Base-by-base conservation (phyloP, 75 land plant genomes). In the Azolla pinnata region DNA sequence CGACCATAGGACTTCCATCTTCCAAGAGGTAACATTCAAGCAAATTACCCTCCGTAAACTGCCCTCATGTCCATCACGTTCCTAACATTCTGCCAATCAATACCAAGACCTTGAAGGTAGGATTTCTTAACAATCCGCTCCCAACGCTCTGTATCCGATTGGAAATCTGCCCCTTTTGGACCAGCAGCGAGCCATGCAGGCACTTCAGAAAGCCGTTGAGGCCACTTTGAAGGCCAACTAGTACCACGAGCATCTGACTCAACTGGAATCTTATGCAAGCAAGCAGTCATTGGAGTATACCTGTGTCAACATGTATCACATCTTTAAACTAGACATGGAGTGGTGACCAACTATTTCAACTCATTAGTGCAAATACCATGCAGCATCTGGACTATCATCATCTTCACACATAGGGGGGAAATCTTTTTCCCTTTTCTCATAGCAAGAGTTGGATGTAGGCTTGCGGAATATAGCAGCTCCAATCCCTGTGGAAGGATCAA, bases 391-490 rank as follows among this genome's bases (percentile, higher is more conserved):
- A 14, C 79, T 73, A 60, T 86, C 90, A 66, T 72, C 66, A 54
- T 83, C 83, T 48, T 72, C 76, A 74, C 97, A 90, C n/a, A 90
- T 30, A 7, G 87, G 90, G 44, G 90, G 87, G 48, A 35, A n/a
- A 53, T 81, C 82, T 1, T 42, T 33, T 51, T 78, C 62, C 47
- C 97, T 69, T 31, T 72, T 56, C 23, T 81, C 75, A 69, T 77
- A 86, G 49, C 85, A 69, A 32, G 74, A 67, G 69, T 86, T 86
- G 26, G 86, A 82, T 56, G 78, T 72, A 9, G 97, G 97, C 61
- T 83, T 90, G 60, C 83, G 90, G 71, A 86, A 90, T 26, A 90
- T 75, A 21, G 78, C 88, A 48, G 80, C 76, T 30, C 87, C 83
- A 50, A 86, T 54, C 45, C 80, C 84, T 52, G 83, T 81, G 27